Evolutionary conservation across 169 alveolate genomes (phyloP).

Genomic region (Babesia caballi): DNA sequence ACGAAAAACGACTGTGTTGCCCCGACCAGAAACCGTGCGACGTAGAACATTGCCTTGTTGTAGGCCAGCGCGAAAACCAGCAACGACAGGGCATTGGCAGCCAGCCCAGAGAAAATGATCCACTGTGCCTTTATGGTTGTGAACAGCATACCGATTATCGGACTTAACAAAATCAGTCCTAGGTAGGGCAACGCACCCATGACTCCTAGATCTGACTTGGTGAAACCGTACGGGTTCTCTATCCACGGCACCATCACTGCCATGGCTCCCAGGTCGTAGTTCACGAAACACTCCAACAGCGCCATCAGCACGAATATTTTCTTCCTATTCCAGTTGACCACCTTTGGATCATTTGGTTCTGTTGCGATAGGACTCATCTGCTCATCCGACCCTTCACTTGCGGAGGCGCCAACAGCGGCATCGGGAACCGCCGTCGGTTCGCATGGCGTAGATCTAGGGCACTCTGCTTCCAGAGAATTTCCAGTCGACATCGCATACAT

Average conservation of each 20-base stretch:
- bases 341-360: no score
- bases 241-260: slow-evolving; percentile 47
- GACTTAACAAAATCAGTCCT: slow-evolving; percentile 75
- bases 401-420: no score
- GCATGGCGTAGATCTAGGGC: no score
- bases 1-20: slow-evolving; percentile 88
- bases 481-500: no score
- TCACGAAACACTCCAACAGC: slow-evolving; percentile 39
- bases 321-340: not conserved
- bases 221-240: slow-evolving; percentile 38
- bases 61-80: slow-evolving; percentile 68
- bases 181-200: slow-evolving; percentile 77
- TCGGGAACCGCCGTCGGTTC: no score
- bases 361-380: no score
- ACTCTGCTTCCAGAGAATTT: no score
- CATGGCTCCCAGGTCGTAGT: slow-evolving; percentile 59
- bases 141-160: slow-evolving; percentile 69
- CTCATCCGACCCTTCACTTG: no score
- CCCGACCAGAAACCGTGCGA: slow-evolving; percentile 85
- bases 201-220: slow-evolving; percentile 47
- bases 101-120: slow-evolving; percentile 62
- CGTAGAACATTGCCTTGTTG: slow-evolving; percentile 71
- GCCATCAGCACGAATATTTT: slow-evolving; percentile 31
- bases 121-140: slow-evolving; percentile 64
- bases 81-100: slow-evolving; percentile 56